A percentile compares a stretch with the other conserved stretches of the same genome.
These are phyloP conservation scores for Krasilnikovozyma curviuscula DNA, from an alignment of 768 basidiomycete species.

Conservation along the genomic window DNA sequence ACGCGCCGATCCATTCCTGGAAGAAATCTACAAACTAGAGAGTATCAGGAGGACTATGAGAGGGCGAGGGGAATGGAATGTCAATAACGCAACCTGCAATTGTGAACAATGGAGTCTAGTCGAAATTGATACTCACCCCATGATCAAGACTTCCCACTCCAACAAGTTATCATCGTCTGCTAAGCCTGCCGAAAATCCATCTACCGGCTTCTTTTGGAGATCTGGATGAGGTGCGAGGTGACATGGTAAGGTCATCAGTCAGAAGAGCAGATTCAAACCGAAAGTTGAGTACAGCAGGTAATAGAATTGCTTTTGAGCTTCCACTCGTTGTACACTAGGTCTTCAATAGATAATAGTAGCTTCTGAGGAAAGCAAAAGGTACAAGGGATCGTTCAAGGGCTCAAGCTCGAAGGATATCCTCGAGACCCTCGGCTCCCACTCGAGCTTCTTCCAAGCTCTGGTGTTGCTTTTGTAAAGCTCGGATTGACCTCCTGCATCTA, in stretches of 20 bases:
- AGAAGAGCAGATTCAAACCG: slow-evolving; percentile 19
- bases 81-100: background rate
- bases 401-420: background rate
- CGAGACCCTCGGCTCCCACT: no score
- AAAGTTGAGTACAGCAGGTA: background rate
- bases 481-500: no score
- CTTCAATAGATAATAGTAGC: no score
- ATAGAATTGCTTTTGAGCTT: background rate
- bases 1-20: background rate
- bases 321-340: background rate
- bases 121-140: slow-evolving; percentile 40
- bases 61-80: slow-evolving; percentile 9
- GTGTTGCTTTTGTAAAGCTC: no score
- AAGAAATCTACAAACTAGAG: slow-evolving; percentile 60
- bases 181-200: slow-evolving; percentile 94
- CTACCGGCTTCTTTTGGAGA: slow-evolving; percentile 78
- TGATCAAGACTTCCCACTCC: slow-evolving; percentile 92
- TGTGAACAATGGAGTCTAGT: background rate
- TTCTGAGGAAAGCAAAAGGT: background rate
- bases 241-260: slow-evolving; percentile 10
- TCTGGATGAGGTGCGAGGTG: slow-evolving; percentile 30
- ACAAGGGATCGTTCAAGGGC: background rate
- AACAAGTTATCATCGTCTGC: slow-evolving; percentile 86
- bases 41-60: slow-evolving; percentile 64
- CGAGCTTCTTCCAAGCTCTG: no score